phyloP scores from a whole-genome alignment of 805 yeast species.

The Brettanomyces naardenensis region DNA sequence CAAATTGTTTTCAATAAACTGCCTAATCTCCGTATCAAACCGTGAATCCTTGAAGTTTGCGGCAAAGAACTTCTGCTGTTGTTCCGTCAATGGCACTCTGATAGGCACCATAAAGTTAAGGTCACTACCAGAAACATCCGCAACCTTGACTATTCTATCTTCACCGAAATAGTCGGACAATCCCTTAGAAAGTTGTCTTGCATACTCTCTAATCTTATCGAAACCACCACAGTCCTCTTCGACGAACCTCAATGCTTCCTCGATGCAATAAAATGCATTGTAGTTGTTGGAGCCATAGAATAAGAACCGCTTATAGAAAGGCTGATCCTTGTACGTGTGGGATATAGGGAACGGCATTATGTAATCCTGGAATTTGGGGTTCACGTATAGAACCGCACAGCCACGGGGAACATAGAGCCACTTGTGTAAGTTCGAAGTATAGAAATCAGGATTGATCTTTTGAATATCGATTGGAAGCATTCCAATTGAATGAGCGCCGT shows the following conservation, averaged over 20 bases:
- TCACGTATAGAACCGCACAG: slow-evolving; percentile 51
- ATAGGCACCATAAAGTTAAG: slow-evolving; percentile 31
- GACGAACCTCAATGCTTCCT: slow-evolving; percentile 48
- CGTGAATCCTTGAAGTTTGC: slow-evolving; percentile 3
- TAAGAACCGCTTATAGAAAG: slow-evolving; percentile 38
- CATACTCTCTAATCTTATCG: slow-evolving; percentile 39
- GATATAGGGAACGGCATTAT: slow-evolving; percentile 56
- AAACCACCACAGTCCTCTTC: slow-evolving; percentile 54
- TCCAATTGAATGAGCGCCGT: slow-evolving; percentile 71
- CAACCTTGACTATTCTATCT: slow-evolving; percentile 29
- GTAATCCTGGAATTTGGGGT: slow-evolving; percentile 37
- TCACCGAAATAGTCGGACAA: slow-evolving; percentile 36
- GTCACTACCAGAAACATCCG: slow-evolving; percentile 11
- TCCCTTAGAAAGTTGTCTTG: slow-evolving; percentile 27
- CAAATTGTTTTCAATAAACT: slow-evolving; percentile 15
- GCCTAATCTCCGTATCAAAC: slow-evolving; percentile 8
- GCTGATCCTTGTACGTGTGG: slow-evolving; percentile 34
- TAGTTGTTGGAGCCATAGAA: slow-evolving; percentile 44
- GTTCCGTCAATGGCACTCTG: slow-evolving; percentile 25
- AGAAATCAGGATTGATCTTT: slow-evolving; percentile 48
- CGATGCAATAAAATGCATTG: slow-evolving; percentile 33
- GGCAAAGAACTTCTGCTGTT: slow-evolving; percentile 3
- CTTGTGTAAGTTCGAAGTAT: slow-evolving; percentile 57
- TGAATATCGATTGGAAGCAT: slow-evolving; percentile 35
- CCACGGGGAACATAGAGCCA: slow-evolving; percentile 58